phyloP scores from a whole-genome alignment of 768 basidiomycete species.

The Russula ochroleuca region DNA sequence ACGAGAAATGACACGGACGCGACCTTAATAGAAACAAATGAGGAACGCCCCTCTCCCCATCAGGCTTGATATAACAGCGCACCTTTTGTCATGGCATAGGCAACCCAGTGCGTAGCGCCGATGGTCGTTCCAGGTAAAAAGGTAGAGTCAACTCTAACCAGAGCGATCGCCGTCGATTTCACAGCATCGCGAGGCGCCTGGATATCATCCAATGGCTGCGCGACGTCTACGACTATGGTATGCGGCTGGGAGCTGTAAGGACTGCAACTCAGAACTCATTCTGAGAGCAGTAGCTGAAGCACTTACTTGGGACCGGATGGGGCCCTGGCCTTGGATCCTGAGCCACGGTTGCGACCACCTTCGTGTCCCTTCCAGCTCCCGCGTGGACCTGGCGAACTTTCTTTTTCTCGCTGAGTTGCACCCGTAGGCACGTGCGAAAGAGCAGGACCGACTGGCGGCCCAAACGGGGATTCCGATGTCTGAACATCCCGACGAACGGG shows the following conservation, averaged over 20 bases:
- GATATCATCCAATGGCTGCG: slow-evolving; percentile 65
- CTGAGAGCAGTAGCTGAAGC: background rate
- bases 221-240: slow-evolving; percentile 70
- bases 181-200: slow-evolving; percentile 72
- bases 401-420: slow-evolving; percentile 53
- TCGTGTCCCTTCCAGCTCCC: slow-evolving; percentile 39
- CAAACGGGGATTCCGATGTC: slow-evolving; percentile 48
- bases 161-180: slow-evolving; percentile 85
- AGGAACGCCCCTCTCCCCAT: background rate
- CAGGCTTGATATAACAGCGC: slow-evolving; percentile 3
- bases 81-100: slow-evolving; percentile 89
- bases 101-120: slow-evolving; percentile 89
- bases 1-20: slow-evolving; percentile 83
- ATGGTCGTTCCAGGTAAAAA: slow-evolving; percentile 86
- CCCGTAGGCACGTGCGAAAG: slow-evolving; percentile 36
- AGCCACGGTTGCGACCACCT: slow-evolving; percentile 36
- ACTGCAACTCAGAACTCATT: background rate
- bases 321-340: slow-evolving; percentile 44
- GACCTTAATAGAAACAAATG: slow-evolving; percentile 41
- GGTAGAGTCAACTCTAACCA: slow-evolving; percentile 79
- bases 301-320: slow-evolving; percentile 57
- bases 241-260: slow-evolving; percentile 54
- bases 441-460: slow-evolving; percentile 30
- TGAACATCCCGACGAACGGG: slow-evolving; percentile 47
- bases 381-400: slow-evolving; percentile 63